A percentile compares a stretch with the other conserved stretches of the same genome.
Conservation (phyloP, 306 rosid species). For the Pterocarpus santalinus region DNA sequence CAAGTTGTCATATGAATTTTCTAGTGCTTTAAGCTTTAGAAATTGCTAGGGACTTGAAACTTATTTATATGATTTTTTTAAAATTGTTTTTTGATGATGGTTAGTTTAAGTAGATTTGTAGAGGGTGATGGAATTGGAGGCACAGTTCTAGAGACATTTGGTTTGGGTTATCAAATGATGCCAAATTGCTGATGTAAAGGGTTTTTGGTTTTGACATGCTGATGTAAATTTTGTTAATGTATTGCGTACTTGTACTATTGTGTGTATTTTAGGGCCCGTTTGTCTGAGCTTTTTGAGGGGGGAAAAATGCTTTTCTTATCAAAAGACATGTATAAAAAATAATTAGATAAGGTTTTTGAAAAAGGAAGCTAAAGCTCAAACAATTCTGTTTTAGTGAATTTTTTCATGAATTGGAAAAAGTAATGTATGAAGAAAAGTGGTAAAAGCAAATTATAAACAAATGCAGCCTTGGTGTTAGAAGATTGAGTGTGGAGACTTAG, state of each 20-base stretch:
- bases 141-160: background rate
- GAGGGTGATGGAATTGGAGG: slow-evolving; percentile 19
- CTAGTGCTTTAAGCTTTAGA: background rate
- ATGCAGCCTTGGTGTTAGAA: background rate
- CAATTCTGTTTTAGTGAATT: background rate
- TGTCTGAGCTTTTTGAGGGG: background rate
- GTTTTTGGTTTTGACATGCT: background rate
- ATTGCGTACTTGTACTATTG: background rate
- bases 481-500: slow-evolving; percentile 16
- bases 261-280: background rate
- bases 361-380: background rate
- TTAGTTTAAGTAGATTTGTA: background rate
- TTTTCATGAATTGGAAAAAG: background rate
- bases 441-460: background rate
- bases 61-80: background rate
- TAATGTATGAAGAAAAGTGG: background rate
- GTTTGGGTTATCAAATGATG: slow-evolving; percentile 22
- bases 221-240: slow-evolving; percentile 33
- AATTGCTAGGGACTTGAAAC: background rate
- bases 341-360: background rate
- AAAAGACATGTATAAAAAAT: background rate
- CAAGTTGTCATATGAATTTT: background rate
- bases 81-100: background rate
- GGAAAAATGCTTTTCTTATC: background rate
- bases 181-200: slow-evolving; percentile 19